phyloP scores from a whole-genome alignment of 495 filamentous ascomycete species.

The Trichocladium uniseriatum region DNA sequence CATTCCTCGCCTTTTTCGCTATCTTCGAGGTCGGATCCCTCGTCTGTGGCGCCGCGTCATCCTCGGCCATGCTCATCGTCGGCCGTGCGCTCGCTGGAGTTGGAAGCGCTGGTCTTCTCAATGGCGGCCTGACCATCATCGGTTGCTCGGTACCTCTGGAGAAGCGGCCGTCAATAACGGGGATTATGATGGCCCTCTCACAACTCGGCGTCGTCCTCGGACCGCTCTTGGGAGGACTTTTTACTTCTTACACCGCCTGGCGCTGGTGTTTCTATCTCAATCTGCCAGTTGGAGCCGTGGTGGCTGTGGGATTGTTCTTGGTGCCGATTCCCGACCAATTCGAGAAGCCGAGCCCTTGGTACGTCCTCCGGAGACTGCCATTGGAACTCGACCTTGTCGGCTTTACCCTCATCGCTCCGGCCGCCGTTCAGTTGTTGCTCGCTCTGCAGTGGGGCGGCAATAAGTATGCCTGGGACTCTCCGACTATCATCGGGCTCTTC shows the following conservation, averaged over 20 bases:
- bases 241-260: constrained; percentile 48
- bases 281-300: constrained; percentile 54
- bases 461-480: constrained; percentile 52
- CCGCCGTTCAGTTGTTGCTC: constrained; percentile 57
- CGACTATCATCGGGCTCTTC: constrained; percentile 57
- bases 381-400: constrained; percentile 59
- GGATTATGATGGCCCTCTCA: constrained; percentile 39
- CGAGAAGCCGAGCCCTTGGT: constrained; percentile 31
- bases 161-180: constrained; percentile 30
- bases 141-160: constrained; percentile 26
- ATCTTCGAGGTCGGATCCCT: constrained; percentile 42
- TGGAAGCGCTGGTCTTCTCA: constrained; percentile 34
- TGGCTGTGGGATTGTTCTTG: constrained; percentile 45
- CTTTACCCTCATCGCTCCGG: constrained; percentile 53
- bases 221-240: constrained; percentile 49
- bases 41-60: constrained; percentile 42
- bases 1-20: constrained; percentile 31
- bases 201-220: constrained; percentile 63
- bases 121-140: constrained; percentile 31
- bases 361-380: constrained; percentile 27
- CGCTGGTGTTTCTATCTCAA: constrained; percentile 63
- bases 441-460: constrained; percentile 73
- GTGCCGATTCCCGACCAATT: constrained; percentile 41
- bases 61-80: constrained; percentile 40
- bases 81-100: constrained; percentile 48